Percentiles rank a stretch among this genome's conserved stretches.
Conservation (phyloP, 306 rosid genomes). For the Boehmeria nivea region DNA sequence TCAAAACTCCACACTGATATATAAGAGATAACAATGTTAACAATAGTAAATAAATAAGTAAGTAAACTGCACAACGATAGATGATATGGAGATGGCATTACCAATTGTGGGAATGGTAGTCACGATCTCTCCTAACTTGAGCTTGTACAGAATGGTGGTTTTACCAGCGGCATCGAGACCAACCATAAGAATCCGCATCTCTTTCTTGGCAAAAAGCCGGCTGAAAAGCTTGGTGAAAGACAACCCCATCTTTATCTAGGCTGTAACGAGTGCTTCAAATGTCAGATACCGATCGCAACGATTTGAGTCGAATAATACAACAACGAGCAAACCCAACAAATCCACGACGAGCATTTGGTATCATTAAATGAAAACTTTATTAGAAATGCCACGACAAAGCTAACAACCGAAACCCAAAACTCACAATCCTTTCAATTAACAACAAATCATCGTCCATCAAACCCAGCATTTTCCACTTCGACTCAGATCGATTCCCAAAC, state of each 20-base stretch:
- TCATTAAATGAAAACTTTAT: no score
- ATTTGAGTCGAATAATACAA: no score
- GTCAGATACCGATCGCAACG: no score
- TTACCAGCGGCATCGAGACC: slow-evolving; percentile 63
- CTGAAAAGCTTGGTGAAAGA: slow-evolving; percentile 62
- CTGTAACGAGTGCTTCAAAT: slow-evolving; percentile 31
- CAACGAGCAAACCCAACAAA: no score
- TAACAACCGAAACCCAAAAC: no score
- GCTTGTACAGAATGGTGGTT: slow-evolving; percentile 70
- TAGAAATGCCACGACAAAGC: no score
- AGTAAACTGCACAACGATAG: background rate
- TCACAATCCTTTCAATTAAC: no score
- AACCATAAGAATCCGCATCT: slow-evolving; percentile 53
- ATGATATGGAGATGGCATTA: slow-evolving; percentile 17
- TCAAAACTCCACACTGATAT: no score
- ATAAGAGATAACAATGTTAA: background rate
- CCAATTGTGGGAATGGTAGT: slow-evolving; percentile 78
- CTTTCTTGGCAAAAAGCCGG: slow-evolving; percentile 70
- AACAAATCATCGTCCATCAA: no score
- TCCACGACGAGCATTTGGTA: no score
- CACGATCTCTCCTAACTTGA: slow-evolving; percentile 65
- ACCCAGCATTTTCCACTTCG: no score
- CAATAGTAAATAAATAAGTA: background rate
- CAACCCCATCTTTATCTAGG: slow-evolving; percentile 48
- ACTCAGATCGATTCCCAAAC: no score